Evolutionary conservation across 805 yeast species (phyloP).

Genomic region (Yamadazyma olivae): DNA sequence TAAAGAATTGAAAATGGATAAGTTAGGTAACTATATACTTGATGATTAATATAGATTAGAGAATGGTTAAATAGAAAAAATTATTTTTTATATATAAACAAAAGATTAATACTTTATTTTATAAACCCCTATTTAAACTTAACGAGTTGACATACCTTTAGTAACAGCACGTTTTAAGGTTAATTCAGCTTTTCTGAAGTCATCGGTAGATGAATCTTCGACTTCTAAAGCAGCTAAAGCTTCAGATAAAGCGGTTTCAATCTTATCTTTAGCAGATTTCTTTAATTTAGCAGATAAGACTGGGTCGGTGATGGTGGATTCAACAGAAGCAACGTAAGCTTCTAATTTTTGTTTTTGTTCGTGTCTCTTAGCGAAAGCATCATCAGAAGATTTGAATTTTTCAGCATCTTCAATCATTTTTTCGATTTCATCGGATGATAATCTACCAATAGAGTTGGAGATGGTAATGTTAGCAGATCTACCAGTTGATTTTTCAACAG

Average conservation of each 20-base stretch:
- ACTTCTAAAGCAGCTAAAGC: conserved; percentile 97
- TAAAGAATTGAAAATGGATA: conserved; percentile 71
- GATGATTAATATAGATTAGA: conserved; percentile 44
- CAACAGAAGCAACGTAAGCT: conserved; percentile 95
- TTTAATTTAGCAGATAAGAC: conserved; percentile 95
- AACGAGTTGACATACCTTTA: conserved; percentile 98
- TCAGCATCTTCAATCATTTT: conserved; percentile 48
- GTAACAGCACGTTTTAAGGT: conserved; percentile 98
- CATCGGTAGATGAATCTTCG: conserved; percentile 95
- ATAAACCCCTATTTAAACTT: conserved; percentile 29
- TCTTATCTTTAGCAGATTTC: conserved; percentile 95
- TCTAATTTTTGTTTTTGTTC: conserved; percentile 99
- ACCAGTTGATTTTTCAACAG: conserved; percentile 48
- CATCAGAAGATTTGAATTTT: conserved; percentile 92
- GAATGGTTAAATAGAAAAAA: no score
- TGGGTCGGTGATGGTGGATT: conserved; percentile 97
- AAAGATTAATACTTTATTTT: conserved; percentile 1
- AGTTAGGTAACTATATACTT: conserved; percentile 74
- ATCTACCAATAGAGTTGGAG: conserved; percentile 50
- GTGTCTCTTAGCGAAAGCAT: conserved; percentile 98
- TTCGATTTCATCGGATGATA: conserved; percentile 48
- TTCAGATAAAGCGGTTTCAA: conserved; percentile 96
- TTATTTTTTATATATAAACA: conserved; percentile 8
- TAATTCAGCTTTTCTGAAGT: conserved; percentile 98
- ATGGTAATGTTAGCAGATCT: conserved; percentile 50